These are phyloP conservation scores for Metschnikowia rubicola DNA, from an alignment of 805 yeast genomes.

Conservation along the genomic window DNA sequence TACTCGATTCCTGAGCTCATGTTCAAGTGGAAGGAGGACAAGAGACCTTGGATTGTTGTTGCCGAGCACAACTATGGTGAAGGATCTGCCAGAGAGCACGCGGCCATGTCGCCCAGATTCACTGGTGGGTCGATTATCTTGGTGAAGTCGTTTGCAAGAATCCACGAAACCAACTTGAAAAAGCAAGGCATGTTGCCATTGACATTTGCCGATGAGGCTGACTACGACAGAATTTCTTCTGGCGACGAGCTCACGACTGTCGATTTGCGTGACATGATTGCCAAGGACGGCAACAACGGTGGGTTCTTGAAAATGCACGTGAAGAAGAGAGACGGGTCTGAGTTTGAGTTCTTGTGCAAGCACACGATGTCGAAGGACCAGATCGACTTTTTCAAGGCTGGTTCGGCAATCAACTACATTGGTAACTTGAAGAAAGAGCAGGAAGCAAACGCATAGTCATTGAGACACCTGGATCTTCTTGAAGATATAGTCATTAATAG, in stretches of 20 bases:
- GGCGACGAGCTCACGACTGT: constrained; percentile 51
- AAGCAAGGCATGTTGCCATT: constrained; percentile 97
- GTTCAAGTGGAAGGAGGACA: constrained; percentile 89
- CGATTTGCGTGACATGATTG: constrained; percentile 50
- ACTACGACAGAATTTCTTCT: constrained; percentile 75
- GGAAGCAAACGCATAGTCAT: constrained; percentile 2
- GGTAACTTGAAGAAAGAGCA: constrained; percentile 47
- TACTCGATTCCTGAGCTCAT: constrained; percentile 91
- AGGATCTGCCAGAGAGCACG: constrained; percentile 99
- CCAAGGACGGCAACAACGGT: constrained; percentile 83
- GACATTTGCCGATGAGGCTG: constrained; percentile 85
- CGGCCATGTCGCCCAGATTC: constrained; percentile 93
- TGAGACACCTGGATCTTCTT: too few relatives aligned
- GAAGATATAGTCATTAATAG: not conserved
- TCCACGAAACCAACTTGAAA: constrained; percentile 96
- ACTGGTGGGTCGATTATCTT: constrained; percentile 86
- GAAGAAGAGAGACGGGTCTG: constrained; percentile 68
- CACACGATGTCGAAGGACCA: constrained; percentile 98
- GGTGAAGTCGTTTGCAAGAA: constrained; percentile 95
- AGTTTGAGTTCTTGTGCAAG: constrained; percentile 66
- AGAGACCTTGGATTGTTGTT: constrained; percentile 87
- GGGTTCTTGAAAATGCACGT: constrained; percentile 71
- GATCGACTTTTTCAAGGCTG: constrained; percentile 93
- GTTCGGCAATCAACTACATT: constrained; percentile 92
- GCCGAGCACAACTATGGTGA: constrained; percentile 99